These are phyloP conservation scores for Lentinula sp. DNA, from an alignment of 768 basidiomycete species.

Conservation along the genomic window DNA sequence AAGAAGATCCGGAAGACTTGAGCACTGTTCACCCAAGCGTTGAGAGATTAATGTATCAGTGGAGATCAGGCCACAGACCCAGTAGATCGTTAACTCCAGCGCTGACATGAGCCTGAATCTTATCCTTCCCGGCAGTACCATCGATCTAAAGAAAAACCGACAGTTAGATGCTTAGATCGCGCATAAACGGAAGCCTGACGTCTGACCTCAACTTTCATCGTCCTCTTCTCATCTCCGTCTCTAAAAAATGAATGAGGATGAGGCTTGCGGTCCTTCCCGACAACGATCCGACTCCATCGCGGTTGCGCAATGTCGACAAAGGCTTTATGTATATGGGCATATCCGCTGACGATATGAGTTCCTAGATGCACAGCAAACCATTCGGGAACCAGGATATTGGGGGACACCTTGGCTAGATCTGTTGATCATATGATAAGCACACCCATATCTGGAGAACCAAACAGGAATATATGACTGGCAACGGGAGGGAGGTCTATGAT, in stretches of 20 bases:
- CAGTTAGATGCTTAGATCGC: neutral
- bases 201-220: slow-evolving; percentile 55
- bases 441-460: too few relatives aligned
- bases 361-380: slow-evolving; percentile 86
- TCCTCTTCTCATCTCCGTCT: slow-evolving; percentile 86
- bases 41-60: neutral
- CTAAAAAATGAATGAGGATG: slow-evolving; percentile 83
- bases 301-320: slow-evolving; percentile 72
- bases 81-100: slow-evolving; percentile 74
- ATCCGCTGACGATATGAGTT: slow-evolving; percentile 75
- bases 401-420: slow-evolving; percentile 87
- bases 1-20: slow-evolving; percentile 85
- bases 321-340: slow-evolving; percentile 67
- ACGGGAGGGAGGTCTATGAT: neutral
- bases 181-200: neutral
- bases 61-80: slow-evolving; percentile 37
- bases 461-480: too few relatives aligned
- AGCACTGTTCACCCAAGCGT: slow-evolving; percentile 49
- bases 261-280: slow-evolving; percentile 31
- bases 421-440: neutral
- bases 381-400: slow-evolving; percentile 78
- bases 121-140: slow-evolving; percentile 54
- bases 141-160: slow-evolving; percentile 42
- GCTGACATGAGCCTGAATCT: slow-evolving; percentile 53
- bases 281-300: slow-evolving; percentile 75